Evolutionary conservation across 495 filamentous ascomycete genomes (phyloP).

Genomic region (Aspergillus nanangensis): DNA sequence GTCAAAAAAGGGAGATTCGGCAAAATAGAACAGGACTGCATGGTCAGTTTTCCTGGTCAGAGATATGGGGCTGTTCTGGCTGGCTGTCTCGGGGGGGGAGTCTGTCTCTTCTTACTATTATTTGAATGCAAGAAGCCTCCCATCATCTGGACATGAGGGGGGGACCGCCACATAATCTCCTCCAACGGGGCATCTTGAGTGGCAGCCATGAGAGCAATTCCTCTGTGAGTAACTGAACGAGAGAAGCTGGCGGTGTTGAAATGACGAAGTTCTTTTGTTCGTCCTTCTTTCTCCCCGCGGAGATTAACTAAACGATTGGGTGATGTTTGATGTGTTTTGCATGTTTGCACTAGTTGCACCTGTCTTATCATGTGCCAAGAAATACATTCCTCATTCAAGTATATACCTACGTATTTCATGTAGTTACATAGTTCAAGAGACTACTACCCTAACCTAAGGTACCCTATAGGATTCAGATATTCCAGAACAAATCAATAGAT

Average conservation of each 20-base stretch:
- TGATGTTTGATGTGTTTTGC: slow-evolving; percentile 24
- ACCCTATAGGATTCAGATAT: too few species aligned
- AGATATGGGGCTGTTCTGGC: too few species aligned
- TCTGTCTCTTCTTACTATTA: slow-evolving; percentile 31
- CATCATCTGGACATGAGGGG: slow-evolving; percentile 55
- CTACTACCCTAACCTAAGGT: too few species aligned
- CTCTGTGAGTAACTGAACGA: background rate
- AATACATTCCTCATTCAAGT: too few species aligned
- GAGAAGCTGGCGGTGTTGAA: background rate
- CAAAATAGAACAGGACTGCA: slow-evolving; percentile 81
- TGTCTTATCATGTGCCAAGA: too few species aligned
- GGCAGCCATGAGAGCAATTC: slow-evolving; percentile 21
- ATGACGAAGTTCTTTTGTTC: background rate
- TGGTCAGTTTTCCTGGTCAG: background rate
- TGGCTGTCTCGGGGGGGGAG: too few species aligned
- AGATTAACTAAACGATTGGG: too few species aligned
- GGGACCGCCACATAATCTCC: slow-evolving; percentile 73
- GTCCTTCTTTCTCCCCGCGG: slow-evolving; percentile 9
- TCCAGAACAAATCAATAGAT: too few species aligned
- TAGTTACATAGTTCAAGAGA: too few species aligned
- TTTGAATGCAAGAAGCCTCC: slow-evolving; percentile 48
- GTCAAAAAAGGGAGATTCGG: slow-evolving; percentile 87
- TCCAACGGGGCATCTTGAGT: slow-evolving; percentile 61
- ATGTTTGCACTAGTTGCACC: slow-evolving; percentile 27
- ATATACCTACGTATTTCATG: too few species aligned